A percentile compares a stretch with the other conserved stretches of the same genome.
These are phyloP conservation scores for Seiridium unicorne DNA, from an alignment of 2,329 filamentous ascomycete species.

Conservation along the genomic window DNA sequence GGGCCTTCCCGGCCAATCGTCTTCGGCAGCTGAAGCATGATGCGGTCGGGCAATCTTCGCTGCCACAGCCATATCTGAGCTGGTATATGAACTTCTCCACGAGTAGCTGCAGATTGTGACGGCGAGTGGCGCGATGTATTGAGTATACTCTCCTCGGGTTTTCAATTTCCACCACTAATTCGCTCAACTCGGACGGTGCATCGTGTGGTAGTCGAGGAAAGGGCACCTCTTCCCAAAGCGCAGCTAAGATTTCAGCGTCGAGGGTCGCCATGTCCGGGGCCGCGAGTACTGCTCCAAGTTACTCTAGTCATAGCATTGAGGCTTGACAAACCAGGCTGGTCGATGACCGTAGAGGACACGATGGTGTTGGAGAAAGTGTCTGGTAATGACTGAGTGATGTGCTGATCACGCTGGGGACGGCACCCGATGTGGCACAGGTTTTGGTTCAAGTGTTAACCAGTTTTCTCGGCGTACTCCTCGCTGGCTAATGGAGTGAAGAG, in stretches of 20 bases:
- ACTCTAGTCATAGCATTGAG: constrained; percentile 50
- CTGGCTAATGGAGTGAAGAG: too few species aligned
- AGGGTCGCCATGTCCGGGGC: constrained; percentile 26
- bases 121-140: constrained; percentile 58
- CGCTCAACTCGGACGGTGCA: constrained; percentile 56
- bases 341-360: too few species aligned
- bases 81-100: constrained; percentile 77
- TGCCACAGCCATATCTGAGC: constrained; percentile 77
- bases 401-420: too few species aligned
- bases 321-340: neutral
- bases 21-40: constrained; percentile 80
- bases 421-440: too few species aligned
- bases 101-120: constrained; percentile 63
- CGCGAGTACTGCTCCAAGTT: constrained; percentile 31
- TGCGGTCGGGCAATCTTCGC: constrained; percentile 65
- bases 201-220: constrained; percentile 60
- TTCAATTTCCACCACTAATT: constrained; percentile 56
- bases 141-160: constrained; percentile 61
- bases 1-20: constrained; percentile 62
- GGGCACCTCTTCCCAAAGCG: constrained; percentile 60
- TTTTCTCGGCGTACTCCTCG: too few species aligned
- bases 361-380: too few species aligned
- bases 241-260: constrained; percentile 51
- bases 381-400: too few species aligned
- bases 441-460: too few species aligned